Conservation (phyloP, 768 basidiomycete genomes). For the Podaxis sp. region DNA sequence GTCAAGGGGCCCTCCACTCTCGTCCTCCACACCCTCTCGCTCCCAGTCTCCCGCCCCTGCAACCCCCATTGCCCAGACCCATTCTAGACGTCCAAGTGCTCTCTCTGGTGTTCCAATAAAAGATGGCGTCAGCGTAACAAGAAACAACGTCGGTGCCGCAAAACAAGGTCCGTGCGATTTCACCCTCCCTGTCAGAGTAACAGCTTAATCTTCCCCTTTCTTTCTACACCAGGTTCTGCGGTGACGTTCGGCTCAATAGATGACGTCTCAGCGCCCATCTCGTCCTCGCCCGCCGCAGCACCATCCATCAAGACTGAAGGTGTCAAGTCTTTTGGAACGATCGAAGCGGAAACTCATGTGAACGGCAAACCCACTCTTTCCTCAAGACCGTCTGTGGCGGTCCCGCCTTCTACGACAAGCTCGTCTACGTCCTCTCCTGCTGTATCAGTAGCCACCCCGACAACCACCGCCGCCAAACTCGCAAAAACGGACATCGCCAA, state of each 20-base stretch:
- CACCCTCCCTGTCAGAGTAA: slow-evolving; percentile 10
- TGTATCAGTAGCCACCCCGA: slow-evolving; percentile 30
- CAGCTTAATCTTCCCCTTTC: slow-evolving; percentile 13
- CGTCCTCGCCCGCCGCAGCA: slow-evolving; percentile 76
- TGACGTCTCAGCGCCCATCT: slow-evolving; percentile 72
- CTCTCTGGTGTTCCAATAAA: slow-evolving; percentile 70
- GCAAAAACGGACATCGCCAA: slow-evolving; percentile 55
- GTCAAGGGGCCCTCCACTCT: slow-evolving; percentile 84
- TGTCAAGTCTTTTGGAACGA: slow-evolving; percentile 82
- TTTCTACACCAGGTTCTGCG: slow-evolving; percentile 45
- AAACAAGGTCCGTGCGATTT: slow-evolving; percentile 57
- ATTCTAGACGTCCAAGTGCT: slow-evolving; percentile 78
- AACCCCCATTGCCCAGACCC: slow-evolving; percentile 50
- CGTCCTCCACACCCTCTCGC: slow-evolving; percentile 58
- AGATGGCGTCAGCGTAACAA: slow-evolving; percentile 75
- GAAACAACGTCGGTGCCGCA: slow-evolving; percentile 60
- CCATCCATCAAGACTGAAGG: slow-evolving; percentile 66
- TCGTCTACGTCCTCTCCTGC: slow-evolving; percentile 37
- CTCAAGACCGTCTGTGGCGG: slow-evolving; percentile 31
- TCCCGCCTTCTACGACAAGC: slow-evolving; percentile 27
- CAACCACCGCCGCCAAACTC: slow-evolving; percentile 32
- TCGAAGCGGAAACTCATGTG: slow-evolving; percentile 50
- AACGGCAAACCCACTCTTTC: slow-evolving; percentile 62
- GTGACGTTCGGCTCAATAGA: slow-evolving; percentile 93
- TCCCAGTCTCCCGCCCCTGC: slow-evolving; percentile 75